Base-by-base conservation (phyloP, 2,329 filamentous ascomycete species). In the Teratosphaeria epicoccoides region DNA sequence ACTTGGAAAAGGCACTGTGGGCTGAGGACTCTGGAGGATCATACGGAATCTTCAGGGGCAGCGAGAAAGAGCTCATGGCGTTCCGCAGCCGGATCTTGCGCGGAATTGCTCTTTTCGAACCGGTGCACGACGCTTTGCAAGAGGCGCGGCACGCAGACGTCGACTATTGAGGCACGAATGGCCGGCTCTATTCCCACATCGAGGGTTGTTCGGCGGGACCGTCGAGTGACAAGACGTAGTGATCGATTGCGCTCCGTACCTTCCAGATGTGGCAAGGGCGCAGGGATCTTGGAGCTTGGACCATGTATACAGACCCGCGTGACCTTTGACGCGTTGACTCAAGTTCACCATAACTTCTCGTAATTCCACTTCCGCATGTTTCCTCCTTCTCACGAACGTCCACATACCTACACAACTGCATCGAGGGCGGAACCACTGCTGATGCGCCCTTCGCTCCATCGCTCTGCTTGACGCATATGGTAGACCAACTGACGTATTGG, bases 11-110 rank as follows among this genome's bases (percentile, higher is more conserved):
- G 17, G 43, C 43, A 9, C 48, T 50, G 25, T 10, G 47, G 22
- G 10, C 10, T 44, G n/a, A 47, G 2, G 46, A 49, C 6, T 17
- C 17, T 9, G 7, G 33, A 33, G 49, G 47, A 40, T 28, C 46
- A 46, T 49, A 24, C 2, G 53, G 49, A 22, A 46, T 43, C 6
- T 56, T 56, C 26, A 33, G 50, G 14, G 56, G 56, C 11, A 51
- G 50, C 3, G 25, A 48, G 24, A 49, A 58, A n/a, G 56, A 58
- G 14, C 47, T 58, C 28, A 33, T 47, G 24, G 26, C 46, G 22
- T 49, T 56, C 25, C 56, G 56, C 14, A 44, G 50, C 23, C 47
- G 54, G 14, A 43, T 56, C 24, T 17, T 58, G 1, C 26, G 43
- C 14, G 48, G 54, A 11, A 24, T 58, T 12, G 54, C 56, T 10